Conservation (phyloP, 768 basidiomycete genomes). For the Boletus pseudo-olivaceus region DNA sequence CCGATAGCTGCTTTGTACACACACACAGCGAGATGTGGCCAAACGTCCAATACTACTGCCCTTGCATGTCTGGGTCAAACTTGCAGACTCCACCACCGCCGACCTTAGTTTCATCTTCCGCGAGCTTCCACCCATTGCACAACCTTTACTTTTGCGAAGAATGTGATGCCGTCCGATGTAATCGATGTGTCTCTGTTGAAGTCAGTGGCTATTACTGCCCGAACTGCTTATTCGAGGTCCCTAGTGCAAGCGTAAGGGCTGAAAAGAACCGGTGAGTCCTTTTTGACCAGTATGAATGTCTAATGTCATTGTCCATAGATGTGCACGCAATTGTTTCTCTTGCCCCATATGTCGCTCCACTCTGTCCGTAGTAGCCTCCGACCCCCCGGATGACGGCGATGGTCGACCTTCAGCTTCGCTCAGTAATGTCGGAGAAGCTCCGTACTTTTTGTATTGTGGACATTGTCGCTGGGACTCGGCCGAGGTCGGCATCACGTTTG, state of each 20-base stretch:
- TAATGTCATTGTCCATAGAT: slow-evolving; percentile 48
- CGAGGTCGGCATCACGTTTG: slow-evolving; percentile 87
- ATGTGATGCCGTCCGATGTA: slow-evolving; percentile 93
- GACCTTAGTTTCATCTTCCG: slow-evolving; percentile 70
- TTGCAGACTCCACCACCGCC: slow-evolving; percentile 61
- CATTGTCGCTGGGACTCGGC: slow-evolving; percentile 95
- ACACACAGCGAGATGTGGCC: slow-evolving; percentile 36
- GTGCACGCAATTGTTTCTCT: slow-evolving; percentile 95
- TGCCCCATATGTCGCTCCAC: slow-evolving; percentile 93
- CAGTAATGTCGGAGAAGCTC: slow-evolving; percentile 72
- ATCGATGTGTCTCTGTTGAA: slow-evolving; percentile 88
- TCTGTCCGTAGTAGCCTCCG: slow-evolving; percentile 86
- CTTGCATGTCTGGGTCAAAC: slow-evolving; percentile 55
- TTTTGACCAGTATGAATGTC: background rate
- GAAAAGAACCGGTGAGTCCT: slow-evolving; percentile 85
- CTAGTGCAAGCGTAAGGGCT: slow-evolving; percentile 94
- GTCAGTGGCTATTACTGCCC: slow-evolving; percentile 98
- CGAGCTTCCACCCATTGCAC: slow-evolving; percentile 80
- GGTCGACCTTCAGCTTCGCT: slow-evolving; percentile 50
- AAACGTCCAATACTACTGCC: slow-evolving; percentile 63
- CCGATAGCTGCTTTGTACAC: background rate
- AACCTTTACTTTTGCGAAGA: slow-evolving; percentile 96
- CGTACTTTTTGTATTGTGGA: slow-evolving; percentile 89
- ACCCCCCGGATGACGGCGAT: slow-evolving; percentile 63
- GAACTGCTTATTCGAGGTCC: slow-evolving; percentile 97